A percentile compares a stretch with the other conserved stretches of the same genome.
These are phyloP conservation scores for Wallacemonas sp. DNA, from an alignment of 208 protist genomes.

Conservation along the genomic window DNA sequence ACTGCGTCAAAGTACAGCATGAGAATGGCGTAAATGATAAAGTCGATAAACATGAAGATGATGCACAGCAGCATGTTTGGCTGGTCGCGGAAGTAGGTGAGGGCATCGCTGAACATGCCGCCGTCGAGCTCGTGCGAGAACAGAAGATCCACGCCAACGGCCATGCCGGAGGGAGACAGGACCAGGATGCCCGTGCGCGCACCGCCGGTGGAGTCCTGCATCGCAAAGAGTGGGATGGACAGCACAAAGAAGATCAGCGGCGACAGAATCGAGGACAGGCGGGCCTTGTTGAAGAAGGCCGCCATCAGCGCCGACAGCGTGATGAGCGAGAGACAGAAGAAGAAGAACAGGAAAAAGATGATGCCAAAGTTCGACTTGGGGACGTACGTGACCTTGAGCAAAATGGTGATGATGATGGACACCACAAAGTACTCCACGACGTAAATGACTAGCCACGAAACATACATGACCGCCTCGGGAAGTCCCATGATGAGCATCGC, in stretches of 20 bases:
- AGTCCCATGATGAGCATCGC: slow-evolving; percentile 90
- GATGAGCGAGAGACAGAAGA: slow-evolving; percentile 57
- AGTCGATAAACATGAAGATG: slow-evolving; percentile 41
- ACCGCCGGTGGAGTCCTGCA: slow-evolving; percentile 31
- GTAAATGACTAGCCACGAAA: slow-evolving; percentile 63
- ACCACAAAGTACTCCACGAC: slow-evolving; percentile 51
- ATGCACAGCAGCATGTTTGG: slow-evolving; percentile 51
- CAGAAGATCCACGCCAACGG: slow-evolving; percentile 48
- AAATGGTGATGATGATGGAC: slow-evolving; percentile 53
- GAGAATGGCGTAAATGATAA: slow-evolving; percentile 66
- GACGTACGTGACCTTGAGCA: slow-evolving; percentile 59
- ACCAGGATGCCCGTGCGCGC: slow-evolving; percentile 38
- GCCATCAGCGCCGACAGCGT: slow-evolving; percentile 57
- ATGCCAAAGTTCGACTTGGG: slow-evolving; percentile 43
- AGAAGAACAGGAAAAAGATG: slow-evolving; percentile 69
- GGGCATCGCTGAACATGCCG: slow-evolving; percentile 31
- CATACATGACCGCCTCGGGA: slow-evolving; percentile 56
- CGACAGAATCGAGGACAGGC: slow-evolving; percentile 57
- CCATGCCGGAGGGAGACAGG: slow-evolving; percentile 59
- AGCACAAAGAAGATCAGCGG: slow-evolving; percentile 76
- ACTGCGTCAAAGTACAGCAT: slow-evolving; percentile 81
- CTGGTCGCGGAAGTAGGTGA: slow-evolving; percentile 39
- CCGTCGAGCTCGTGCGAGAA: slow-evolving; percentile 46
- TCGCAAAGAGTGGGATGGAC: slow-evolving; percentile 59
- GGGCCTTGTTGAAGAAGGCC: slow-evolving; percentile 76